Base-by-base conservation (phyloP, 768 basidiomycete species). In the Psilocybe sp. region DNA sequence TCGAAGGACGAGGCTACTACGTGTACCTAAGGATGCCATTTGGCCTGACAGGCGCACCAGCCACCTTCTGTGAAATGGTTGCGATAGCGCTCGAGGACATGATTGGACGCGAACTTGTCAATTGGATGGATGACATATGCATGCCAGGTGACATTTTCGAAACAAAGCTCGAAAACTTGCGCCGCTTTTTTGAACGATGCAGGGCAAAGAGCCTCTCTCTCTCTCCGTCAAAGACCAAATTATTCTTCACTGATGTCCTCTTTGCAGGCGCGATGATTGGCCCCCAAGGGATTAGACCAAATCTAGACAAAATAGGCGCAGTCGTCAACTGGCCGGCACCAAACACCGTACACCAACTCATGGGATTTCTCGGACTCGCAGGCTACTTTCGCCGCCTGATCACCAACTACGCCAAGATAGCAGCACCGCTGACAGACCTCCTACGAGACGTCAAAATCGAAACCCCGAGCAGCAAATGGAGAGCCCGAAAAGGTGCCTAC, bases 91-190 rank as follows among this genome's bases (percentile, higher is more conserved):
- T 71, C 3, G 49, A 61, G 1, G 67, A 69, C 40, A 33, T 70
- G 1, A 40, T 70, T 1, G 58, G 60, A 1, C 44, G 56, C 1
- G 34, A 49, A 40, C 52, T 72, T 14, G 69, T 73, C 42, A 47
- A 68, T 5, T 74, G 73, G 14, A 68, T 77, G 0, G 72, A 77
- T 38, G 68, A 78, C 46, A 64, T 70, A 0, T 69, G 62, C 0
- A 36, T 61, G 4, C 63, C 66, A 14, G 66, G 55, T 0, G 63
- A 75, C 54, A 44, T 37, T 0, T 74, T 75, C 45, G 57, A 64
- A 1, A 57, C 58, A 15, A 54, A 55, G 20, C 23, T 71, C 31
- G 16, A 1, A 3, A 60, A 65, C 1, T 44, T 76, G 5, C n/a
- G 52, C 0, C 19, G 20, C 0, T 45, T 73, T 8, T 58, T 77